Evolutionary conservation across 108 stramenopile species (phyloP).

Genomic region (Craspedostauros australis): DNA sequence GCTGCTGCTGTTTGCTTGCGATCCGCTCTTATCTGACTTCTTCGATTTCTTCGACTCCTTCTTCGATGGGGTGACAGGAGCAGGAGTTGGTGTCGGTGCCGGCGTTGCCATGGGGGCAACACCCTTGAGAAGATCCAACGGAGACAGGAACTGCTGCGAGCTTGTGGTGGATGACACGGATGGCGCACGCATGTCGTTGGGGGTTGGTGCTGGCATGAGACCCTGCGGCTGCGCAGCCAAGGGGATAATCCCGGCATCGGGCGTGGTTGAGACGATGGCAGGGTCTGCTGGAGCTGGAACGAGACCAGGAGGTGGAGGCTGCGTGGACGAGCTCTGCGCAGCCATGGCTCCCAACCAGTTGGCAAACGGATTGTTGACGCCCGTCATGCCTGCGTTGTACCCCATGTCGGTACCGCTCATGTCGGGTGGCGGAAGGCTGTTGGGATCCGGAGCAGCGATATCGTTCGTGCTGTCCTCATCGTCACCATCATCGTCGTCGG

Average conservation of each 20-base stretch:
- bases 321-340: background rate
- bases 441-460: constrained; percentile 16
- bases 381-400: no score
- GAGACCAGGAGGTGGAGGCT: background rate
- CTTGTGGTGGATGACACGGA: no score
- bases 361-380: constrained; percentile 49
- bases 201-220: no score
- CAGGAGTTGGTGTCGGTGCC: background rate
- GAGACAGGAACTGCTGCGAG: no score
- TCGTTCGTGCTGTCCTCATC: constrained; percentile 25
- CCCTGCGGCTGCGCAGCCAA: no score
- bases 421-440: background rate
- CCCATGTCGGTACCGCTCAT: background rate
- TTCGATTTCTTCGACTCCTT: constrained; percentile 57
- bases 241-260: no score
- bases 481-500: constrained; percentile 28
- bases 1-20: constrained; percentile 28
- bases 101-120: constrained; percentile 7
- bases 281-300: background rate
- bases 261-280: no score
- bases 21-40: constrained; percentile 35
- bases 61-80: constrained; percentile 43
- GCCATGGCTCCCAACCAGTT: constrained; percentile 78
- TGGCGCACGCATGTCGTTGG: no score
- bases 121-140: no score